Evolutionary conservation across 352 stramenopile species (phyloP), one percentile per base, ranked within the genome.

Genomic region (Phytophthora kernoviae): DNA sequence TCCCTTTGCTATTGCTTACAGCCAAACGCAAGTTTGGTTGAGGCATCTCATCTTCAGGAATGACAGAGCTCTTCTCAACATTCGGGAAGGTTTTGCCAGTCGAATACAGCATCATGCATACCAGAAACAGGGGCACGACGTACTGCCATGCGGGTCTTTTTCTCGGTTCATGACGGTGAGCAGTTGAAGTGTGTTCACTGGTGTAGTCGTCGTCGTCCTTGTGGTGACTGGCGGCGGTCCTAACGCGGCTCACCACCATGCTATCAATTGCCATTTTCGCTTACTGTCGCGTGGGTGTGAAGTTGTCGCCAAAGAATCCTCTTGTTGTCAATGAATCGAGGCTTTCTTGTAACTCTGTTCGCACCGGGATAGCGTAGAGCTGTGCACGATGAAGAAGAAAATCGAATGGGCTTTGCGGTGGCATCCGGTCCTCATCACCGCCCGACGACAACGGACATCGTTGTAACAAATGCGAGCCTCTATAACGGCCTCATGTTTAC

Each of bases 131-230:
- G 27, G 36, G 36, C 5, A 57, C 3, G 11, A 17, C 37, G 11
- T 49, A 57, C 5, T 17, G 17, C 37, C 50, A 49, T 17, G 14
- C 12, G 14, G 50, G 37, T 41, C 37, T 46, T 21, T 45, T 57
- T 26, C 20, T 18, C 10, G 20, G 44, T 7, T 33, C 36, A 21
- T 26, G 49, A n/a, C 49, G 36, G 46, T 11, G 15, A 20, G 49
- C 15, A 18, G 36, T 39, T 30, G n/a, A 10, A 21, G 48, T 10
- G 21, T n/a, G 32, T 14, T 14, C 27, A 42, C 10, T 18, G 15
- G 7, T 12, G 4, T 46, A 22, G 39, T 47, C 18, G 37, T 45
- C 15, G 1, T 1, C n/a, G 12, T 46, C 36, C 12, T 46, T 22
- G n/a, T 26, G 20, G 4, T 34, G 49, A 24, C 11, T 22, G 15